Conservation (phyloP, 2,329 filamentous ascomycete species). For the Phyllachora maydis region DNA sequence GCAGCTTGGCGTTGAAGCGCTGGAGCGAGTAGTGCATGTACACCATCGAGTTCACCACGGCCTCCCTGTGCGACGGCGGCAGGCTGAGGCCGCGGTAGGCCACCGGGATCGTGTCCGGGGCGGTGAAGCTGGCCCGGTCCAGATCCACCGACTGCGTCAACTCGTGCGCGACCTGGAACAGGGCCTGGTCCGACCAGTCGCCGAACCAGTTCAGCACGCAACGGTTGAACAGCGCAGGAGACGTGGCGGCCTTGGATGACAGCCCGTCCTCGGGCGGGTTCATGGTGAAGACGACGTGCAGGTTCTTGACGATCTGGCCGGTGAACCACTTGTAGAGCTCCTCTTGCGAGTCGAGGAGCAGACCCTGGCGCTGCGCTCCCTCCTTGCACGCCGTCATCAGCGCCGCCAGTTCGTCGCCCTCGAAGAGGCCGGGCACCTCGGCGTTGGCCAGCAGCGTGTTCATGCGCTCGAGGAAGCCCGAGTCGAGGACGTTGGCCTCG, state of each 20-base stretch:
- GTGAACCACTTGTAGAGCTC: conserved; percentile 99
- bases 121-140: conserved; percentile 66
- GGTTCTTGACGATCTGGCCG: conserved; percentile 94
- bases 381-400: conserved; percentile 99
- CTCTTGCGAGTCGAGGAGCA: conserved; percentile 91
- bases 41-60: conserved; percentile 95
- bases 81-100: conserved; percentile 72
- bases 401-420: conserved; percentile 96
- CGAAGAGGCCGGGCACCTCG: conserved; percentile 96
- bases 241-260: conserved; percentile 90
- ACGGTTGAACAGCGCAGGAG: conserved; percentile 95
- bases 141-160: conserved; percentile 92
- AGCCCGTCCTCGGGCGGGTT: conserved; percentile 92
- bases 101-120: conserved; percentile 80
- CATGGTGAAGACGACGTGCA: conserved; percentile 99
- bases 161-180: conserved; percentile 94
- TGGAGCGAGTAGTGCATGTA: conserved; percentile 94
- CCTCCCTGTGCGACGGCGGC: conserved; percentile 76
- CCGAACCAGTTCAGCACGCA: conserved; percentile 99
- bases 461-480: conserved; percentile 97
- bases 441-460: conserved; percentile 96
- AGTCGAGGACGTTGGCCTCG: conserved; percentile 94
- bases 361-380: conserved; percentile 84
- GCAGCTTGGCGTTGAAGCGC: conserved; percentile 68
- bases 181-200: conserved; percentile 96